Conservation (phyloP, 371 early-diverging fungal genomes). For the Vittaforma corneae region DNA sequence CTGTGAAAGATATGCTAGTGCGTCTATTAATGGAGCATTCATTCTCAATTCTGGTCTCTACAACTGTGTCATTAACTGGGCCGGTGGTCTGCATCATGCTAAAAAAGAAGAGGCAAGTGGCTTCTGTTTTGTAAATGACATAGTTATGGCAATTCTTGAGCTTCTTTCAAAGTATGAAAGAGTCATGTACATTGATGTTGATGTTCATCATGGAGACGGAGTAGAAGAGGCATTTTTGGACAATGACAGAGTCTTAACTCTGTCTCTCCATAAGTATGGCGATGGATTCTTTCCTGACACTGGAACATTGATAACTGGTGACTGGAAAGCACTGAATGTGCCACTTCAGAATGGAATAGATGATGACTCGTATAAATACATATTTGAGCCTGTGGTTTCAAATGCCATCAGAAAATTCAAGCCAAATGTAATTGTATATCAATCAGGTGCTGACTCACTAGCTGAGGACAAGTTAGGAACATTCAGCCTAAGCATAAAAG, state of each 20-base stretch:
- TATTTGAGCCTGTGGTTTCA: slow-evolving; percentile 71
- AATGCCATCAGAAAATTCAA: slow-evolving; percentile 66
- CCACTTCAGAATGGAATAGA: slow-evolving; percentile 78
- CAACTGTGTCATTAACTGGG: slow-evolving; percentile 80
- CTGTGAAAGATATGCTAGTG: slow-evolving; percentile 78
- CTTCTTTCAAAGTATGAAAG: slow-evolving; percentile 65
- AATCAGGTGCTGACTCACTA: slow-evolving; percentile 86
- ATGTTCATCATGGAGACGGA: slow-evolving; percentile 88
- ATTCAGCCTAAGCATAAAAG: slow-evolving; percentile 73
- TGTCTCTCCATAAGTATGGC: slow-evolving; percentile 80
- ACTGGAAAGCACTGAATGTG: slow-evolving; percentile 70
- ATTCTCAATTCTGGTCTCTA: slow-evolving; percentile 66
- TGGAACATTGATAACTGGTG: slow-evolving; percentile 69
- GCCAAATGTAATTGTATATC: slow-evolving; percentile 73
- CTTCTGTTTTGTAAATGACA: slow-evolving; percentile 87
- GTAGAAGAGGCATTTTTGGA: slow-evolving; percentile 78
- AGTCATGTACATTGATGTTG: slow-evolving; percentile 81
- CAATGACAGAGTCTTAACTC: slow-evolving; percentile 77
- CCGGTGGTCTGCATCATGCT: slow-evolving; percentile 86
- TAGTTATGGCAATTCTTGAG: slow-evolving; percentile 75
- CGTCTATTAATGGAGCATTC: slow-evolving; percentile 74
- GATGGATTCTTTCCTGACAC: slow-evolving; percentile 83
- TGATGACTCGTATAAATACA: slow-evolving; percentile 67
- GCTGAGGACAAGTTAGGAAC: slow-evolving; percentile 76
- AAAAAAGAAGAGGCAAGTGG: slow-evolving; percentile 78